phyloP scores from a whole-genome alignment of 179 eudicot species.

The Pouteria campechiana region DNA sequence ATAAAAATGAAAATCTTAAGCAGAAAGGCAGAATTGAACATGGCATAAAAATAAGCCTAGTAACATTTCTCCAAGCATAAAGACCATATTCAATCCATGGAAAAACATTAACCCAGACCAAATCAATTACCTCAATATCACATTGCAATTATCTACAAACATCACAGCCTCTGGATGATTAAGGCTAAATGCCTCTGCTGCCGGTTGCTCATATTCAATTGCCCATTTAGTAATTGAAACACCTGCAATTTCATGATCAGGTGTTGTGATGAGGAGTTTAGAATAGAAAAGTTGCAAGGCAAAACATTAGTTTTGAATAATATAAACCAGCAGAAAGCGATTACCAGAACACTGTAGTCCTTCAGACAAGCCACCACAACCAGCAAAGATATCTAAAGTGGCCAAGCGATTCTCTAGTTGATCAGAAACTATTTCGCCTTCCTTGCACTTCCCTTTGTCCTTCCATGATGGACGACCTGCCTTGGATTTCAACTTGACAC shows the following conservation, averaged over 20 bases:
- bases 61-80: too few species aligned
- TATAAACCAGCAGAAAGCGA: background rate
- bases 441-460: constrained; percentile 76
- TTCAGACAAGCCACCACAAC: constrained; percentile 97
- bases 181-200: constrained; percentile 81
- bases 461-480: constrained; percentile 32
- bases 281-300: background rate
- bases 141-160: constrained; percentile 84
- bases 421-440: constrained; percentile 35
- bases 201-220: constrained; percentile 92
- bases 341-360: constrained; percentile 83
- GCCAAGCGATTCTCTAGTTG: constrained; percentile 29
- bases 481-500: constrained; percentile 35
- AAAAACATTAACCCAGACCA: too few species aligned
- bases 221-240: constrained; percentile 88
- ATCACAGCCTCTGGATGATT: constrained; percentile 75
- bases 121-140: constrained; percentile 62
- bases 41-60: too few species aligned
- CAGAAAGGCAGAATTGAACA: too few species aligned
- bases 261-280: too few species aligned
- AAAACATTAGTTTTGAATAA: background rate
- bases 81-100: too few species aligned
- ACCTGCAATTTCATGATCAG: constrained; percentile 32
- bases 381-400: constrained; percentile 95
- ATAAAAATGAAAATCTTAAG: too few species aligned